Base-by-base conservation (phyloP, 257 asterid genomes). In the Salvia miltiorrhiza region DNA sequence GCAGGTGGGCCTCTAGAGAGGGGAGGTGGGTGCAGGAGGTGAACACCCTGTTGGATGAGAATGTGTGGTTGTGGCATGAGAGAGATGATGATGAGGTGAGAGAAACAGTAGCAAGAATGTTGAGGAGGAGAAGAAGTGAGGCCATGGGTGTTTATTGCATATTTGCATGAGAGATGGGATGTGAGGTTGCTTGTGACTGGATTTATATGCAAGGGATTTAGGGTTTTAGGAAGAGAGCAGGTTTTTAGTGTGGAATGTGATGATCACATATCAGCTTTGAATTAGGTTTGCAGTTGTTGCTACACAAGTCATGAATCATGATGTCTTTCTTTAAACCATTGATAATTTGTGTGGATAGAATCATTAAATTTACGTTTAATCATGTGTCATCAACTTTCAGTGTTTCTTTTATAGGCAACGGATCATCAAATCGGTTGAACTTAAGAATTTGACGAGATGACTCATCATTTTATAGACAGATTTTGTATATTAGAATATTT, bases 11-110 rank as follows among this genome's bases (percentile, higher is more conserved):
- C 45, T 41, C 76, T 30, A 84, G 55, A 48, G 64, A 52, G 7
- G 86, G 89, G 37, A 81, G 89, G 28, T 57, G 62, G 7, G 17
- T 72, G 78, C 85, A 79, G 11, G 78, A 74, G 32, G 44, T 68
- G 63, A 71, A 84, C 39, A 13, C 28, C 65, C 37, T 71, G 70
- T 71, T 26, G 11, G 75, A 35, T 6, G 83, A 66, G 78, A 81
- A 75, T 9, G 81, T 77, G 52, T 65, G 58, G 20, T 72, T 71
- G 68, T 83, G 82, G 79, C 88, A 84, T 57, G 53, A 53, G 66
- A 61, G 67, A 35, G 82, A 71, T 1, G 73, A 55, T 30, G 82
- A 70, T 28, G 78, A 73, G 60, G 71, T 16, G 48, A 64, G 24
- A 39, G 55, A 17, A 39, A 63, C 2, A 59, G 66, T 49, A 48